Base-by-base conservation (phyloP, 371 early-diverging fungal genomes). In the Mucor racemosus region DNA sequence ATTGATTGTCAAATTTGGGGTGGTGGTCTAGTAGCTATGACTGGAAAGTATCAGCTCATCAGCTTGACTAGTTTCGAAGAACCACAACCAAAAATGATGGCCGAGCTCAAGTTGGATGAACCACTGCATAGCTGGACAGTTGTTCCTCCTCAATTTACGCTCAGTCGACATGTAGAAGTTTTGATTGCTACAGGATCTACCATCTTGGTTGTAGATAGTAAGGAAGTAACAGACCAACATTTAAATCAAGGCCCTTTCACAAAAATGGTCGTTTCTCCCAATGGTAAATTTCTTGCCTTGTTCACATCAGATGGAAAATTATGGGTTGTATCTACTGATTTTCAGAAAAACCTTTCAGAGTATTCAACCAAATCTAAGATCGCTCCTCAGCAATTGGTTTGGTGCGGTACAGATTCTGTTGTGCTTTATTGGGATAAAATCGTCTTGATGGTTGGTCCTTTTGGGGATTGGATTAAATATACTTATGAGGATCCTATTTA, bases 331-430 rank as follows among this genome's bases (percentile, higher is more conserved):
- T 95, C 99, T 1, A 88, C 94, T 10, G 97, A 99, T 76, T 99
- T 99, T 72, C 92, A 95, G 77, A 91, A 93, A 67, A 94, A 91
- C 55, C 80, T 95, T 14, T 94, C 97, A 0, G 97, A 97, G 72
- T 92, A 92, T 62, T 71, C 88, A 14, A 93, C 92, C 0, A 77
- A 85, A 61, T 90, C 90, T 5, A 81, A 79, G 50, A 78, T 84
- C 17, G 84, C 91, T 1, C 94, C 95, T 8, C 76, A 88, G n/a
- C 93, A 93, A 60, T 76, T 96, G 26, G 91, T 91, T 1, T 97
- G 97, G 98, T 97, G 99, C 75, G 97, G 98, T n/a, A 92, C 89
- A 17, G 99, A 99, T 71, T 91, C 96, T 0, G 97, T 96, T 8
- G 87, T 95, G 2, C 74, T 94, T 8, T 93, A 92, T 71, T 94